Conservation (phyloP, 2,329 filamentous ascomycete genomes). For the Trichoderma sp. region DNA sequence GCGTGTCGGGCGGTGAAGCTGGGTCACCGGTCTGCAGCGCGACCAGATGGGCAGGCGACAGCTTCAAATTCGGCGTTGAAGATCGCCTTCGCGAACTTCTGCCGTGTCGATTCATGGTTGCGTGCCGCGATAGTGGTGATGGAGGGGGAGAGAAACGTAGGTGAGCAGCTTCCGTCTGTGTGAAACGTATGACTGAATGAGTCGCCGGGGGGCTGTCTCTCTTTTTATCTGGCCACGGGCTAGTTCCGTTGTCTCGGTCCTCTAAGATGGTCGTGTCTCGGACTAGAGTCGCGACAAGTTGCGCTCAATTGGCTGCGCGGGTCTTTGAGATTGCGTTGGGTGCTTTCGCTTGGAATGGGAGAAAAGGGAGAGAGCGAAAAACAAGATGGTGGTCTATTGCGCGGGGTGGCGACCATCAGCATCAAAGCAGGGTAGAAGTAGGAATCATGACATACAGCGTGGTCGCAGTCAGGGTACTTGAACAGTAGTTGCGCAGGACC, state of each 20-base stretch:
- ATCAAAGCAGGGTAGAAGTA: conserved; percentile 16
- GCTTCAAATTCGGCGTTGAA: conserved; percentile 46
- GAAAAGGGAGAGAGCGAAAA: conserved; percentile 1
- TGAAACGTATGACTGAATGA: conserved; percentile 25
- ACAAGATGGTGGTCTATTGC: conserved; percentile 15
- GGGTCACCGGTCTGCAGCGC: conserved; percentile 39
- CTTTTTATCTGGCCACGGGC: conserved; percentile 22
- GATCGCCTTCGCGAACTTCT: conserved; percentile 42
- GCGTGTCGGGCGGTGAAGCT: conserved; percentile 52
- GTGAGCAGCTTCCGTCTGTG: conserved; percentile 12
- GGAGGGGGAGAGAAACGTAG: neutral
- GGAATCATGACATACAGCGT: conserved; percentile 1
- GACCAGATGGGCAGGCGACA: conserved; percentile 34
- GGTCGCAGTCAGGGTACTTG: neutral
- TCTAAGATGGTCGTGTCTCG: conserved; percentile 23
- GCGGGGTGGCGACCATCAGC: conserved; percentile 24
- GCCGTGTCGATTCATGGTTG: conserved; percentile 25
- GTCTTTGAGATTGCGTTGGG: conserved; percentile 19
- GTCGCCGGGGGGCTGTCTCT: conserved; percentile 22
- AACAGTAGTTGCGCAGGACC: neutral
- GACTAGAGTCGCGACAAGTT: conserved; percentile 22
- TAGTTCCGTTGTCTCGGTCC: conserved; percentile 21
- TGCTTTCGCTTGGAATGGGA: conserved; percentile 20
- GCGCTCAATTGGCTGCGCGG: conserved; percentile 24
- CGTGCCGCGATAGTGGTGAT: neutral